Percentiles rank a stretch among this genome's conserved stretches.
Conservation (phyloP, 1,139 yeast genomes). For the Suhomyces atakaporum region DNA sequence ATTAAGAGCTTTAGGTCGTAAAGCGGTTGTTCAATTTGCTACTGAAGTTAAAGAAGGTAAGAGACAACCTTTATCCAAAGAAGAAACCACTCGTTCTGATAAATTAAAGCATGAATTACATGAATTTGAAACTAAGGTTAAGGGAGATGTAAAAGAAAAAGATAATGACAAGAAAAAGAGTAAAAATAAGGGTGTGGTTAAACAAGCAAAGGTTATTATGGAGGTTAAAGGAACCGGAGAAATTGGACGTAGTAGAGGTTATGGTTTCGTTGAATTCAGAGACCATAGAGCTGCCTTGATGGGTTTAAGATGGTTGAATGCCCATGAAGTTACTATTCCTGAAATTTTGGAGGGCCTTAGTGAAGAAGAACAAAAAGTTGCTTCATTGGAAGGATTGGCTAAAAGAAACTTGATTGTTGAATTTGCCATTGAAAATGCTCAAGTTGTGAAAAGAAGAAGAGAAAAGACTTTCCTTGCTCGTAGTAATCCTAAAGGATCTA, state of each 20-base stretch:
- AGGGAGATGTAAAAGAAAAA: constrained; percentile 42
- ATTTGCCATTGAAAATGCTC: constrained; percentile 94
- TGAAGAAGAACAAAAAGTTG: constrained; percentile 64
- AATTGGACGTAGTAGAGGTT: constrained; percentile 91
- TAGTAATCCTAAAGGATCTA: constrained; percentile 23
- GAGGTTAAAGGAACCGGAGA: constrained; percentile 90
- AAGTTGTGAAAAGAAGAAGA: constrained; percentile 85
- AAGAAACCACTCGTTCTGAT: constrained; percentile 80
- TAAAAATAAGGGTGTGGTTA: constrained; percentile 84
- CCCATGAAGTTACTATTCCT: constrained; percentile 73
- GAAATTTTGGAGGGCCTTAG: constrained; percentile 73
- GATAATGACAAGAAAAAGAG: constrained; percentile 55
- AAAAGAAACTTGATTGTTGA: constrained; percentile 87
- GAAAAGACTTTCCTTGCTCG: constrained; percentile 61
- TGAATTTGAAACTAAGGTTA: constrained; percentile 23
- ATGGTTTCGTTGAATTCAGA: constrained; percentile 87
- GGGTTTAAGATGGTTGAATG: constrained; percentile 97
- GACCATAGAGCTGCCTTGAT: constrained; percentile 92
- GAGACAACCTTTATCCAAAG: constrained; percentile 87
- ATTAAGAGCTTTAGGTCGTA: constrained; percentile 87
- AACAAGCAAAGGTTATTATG: constrained; percentile 88
- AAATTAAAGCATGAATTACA: constrained; percentile 55
- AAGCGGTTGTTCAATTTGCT: constrained; percentile 95
- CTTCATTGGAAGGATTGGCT: constrained; percentile 52
- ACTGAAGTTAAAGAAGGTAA: constrained; percentile 73